These are phyloP conservation scores for Stephania yunnanensis DNA, from an alignment of 164 flowering plant genomes.

Conservation along the genomic window DNA sequence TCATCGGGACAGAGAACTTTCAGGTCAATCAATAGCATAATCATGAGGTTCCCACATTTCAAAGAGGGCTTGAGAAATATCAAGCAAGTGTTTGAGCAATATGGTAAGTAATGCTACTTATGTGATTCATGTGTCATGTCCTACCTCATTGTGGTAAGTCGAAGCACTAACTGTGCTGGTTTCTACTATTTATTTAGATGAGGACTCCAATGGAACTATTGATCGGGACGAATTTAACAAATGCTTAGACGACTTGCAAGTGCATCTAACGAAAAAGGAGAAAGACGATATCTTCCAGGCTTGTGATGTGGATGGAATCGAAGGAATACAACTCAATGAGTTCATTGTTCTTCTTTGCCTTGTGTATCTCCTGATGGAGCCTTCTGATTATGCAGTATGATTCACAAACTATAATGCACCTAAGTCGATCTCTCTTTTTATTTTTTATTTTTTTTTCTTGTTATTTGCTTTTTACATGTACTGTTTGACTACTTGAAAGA, in stretches of 20 bases:
- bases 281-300: constrained; percentile 48
- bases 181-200: constrained; percentile 31
- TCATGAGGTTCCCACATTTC: constrained; percentile 62
- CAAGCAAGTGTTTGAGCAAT: constrained; percentile 50
- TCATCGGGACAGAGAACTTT: constrained; percentile 31
- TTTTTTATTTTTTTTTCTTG: neutral
- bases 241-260: constrained; percentile 44
- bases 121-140: neutral
- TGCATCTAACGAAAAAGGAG: constrained; percentile 45
- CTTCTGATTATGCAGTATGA: constrained; percentile 29
- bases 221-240: constrained; percentile 55
- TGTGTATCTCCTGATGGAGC: constrained; percentile 50
- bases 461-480: neutral
- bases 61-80: constrained; percentile 48
- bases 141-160: neutral
- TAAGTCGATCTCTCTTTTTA: neutral
- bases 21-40: constrained; percentile 54
- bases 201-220: constrained; percentile 52
- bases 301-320: constrained; percentile 53
- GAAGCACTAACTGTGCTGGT: neutral
- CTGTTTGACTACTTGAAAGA: constrained; percentile 3
- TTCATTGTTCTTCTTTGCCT: constrained; percentile 73
- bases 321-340: constrained; percentile 64
- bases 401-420: neutral
- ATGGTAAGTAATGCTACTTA: constrained; percentile 32